Evolutionary conservation across 305 asterid genomes (phyloP).

Genomic region (Lippia alba): DNA sequence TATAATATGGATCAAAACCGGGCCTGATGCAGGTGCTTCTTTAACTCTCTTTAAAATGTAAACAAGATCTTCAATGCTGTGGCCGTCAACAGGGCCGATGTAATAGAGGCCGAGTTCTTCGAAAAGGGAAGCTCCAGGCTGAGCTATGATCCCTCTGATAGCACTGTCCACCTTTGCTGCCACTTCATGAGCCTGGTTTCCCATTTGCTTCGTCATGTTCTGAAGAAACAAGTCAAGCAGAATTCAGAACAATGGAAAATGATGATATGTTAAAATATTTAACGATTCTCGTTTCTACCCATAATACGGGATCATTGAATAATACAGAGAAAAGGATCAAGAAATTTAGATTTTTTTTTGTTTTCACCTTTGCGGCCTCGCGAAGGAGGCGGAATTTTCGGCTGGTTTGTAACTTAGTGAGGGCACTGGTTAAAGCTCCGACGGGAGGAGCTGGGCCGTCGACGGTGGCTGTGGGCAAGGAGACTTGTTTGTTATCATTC

Average conservation of each 20-base stretch:
- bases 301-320: too few relatives aligned
- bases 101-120: constrained; percentile 74
- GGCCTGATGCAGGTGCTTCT: constrained; percentile 61
- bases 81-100: constrained; percentile 69
- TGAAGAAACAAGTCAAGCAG: constrained; percentile 13
- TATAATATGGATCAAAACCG: constrained; percentile 58
- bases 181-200: constrained; percentile 49
- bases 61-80: constrained; percentile 58
- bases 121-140: constrained; percentile 51
- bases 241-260: too few relatives aligned
- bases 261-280: too few relatives aligned
- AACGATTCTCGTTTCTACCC: too few relatives aligned
- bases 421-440: constrained; percentile 67
- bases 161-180: constrained; percentile 56
- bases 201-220: constrained; percentile 60
- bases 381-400: constrained; percentile 54
- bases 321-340: background rate
- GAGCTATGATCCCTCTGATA: constrained; percentile 46
- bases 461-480: constrained; percentile 70
- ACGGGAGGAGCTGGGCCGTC: constrained; percentile 84
- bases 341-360: too few relatives aligned
- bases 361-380: constrained; percentile 55
- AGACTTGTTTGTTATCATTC: constrained; percentile 73
- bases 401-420: constrained; percentile 58
- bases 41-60: constrained; percentile 56